phyloP scores from a whole-genome alignment of 164 flowering plant genomes.

The Magnolia officinalis region DNA sequence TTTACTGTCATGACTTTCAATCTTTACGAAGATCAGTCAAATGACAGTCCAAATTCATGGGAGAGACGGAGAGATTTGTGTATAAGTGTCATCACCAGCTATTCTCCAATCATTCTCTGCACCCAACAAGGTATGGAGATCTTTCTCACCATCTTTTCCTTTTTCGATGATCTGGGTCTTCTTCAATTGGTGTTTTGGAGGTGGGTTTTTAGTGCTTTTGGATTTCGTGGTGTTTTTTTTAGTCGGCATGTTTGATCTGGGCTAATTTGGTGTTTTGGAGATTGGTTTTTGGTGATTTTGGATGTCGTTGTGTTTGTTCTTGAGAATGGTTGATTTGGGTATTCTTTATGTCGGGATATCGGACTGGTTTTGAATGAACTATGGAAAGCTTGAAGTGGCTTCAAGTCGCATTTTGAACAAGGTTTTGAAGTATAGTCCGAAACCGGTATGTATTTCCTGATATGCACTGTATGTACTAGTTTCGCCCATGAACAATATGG shows the following conservation, averaged over 20 bases:
- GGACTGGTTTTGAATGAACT: not conserved
- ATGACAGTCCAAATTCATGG: constrained; percentile 82
- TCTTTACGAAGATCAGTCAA: constrained; percentile 73
- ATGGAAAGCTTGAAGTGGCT: no score
- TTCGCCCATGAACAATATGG: no score
- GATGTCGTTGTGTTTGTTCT: not conserved
- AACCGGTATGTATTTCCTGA: no score
- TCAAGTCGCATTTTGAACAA: no score
- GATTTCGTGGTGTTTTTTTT: not conserved
- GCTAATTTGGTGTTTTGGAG: not conserved
- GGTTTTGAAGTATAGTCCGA: no score
- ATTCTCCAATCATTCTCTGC: constrained; percentile 84
- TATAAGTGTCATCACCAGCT: constrained; percentile 82
- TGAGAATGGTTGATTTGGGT: constrained; percentile 16
- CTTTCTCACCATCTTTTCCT: not conserved
- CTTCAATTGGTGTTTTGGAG: constrained; percentile 9
- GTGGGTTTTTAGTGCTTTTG: not conserved
- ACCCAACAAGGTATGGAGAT: constrained; percentile 74
- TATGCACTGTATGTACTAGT: no score
- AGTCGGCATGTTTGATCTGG: not conserved
- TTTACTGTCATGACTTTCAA: constrained; percentile 87
- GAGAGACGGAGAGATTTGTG: constrained; percentile 87
- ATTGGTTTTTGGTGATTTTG: not conserved
- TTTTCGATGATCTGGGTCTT: constrained; percentile 11
- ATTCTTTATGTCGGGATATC: not conserved